Evolutionary conservation across 768 basidiomycete species (phyloP).

Genomic region (Vararia minispora): DNA sequence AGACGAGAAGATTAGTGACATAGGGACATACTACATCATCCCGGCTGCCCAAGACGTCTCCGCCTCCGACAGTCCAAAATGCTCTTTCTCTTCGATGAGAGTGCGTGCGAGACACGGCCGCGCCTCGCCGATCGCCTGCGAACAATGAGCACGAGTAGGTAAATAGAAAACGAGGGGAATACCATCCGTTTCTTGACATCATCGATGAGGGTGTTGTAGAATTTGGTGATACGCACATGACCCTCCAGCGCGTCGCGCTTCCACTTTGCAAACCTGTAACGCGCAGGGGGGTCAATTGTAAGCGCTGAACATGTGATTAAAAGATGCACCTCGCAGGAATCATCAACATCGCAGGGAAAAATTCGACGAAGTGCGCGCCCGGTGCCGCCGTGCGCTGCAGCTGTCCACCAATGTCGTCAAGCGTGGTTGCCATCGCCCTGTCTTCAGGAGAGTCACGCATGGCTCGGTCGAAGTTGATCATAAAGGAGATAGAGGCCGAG

Average conservation of each 20-base stretch:
- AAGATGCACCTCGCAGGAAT: too few relatives aligned
- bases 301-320: neutral
- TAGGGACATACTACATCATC: slow-evolving; percentile 6
- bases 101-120: slow-evolving; percentile 1
- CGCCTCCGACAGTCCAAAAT: neutral
- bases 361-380: too few relatives aligned
- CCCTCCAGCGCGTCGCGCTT: slow-evolving; percentile 1
- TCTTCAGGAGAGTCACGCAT: too few relatives aligned
- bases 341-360: too few relatives aligned
- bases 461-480: too few relatives aligned
- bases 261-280: slow-evolving; percentile 2
- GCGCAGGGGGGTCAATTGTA: too few relatives aligned
- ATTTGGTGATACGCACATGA: neutral
- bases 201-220: slow-evolving; percentile 1
- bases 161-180: neutral
- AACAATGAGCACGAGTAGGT: too few relatives aligned
- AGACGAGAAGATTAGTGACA: too few relatives aligned
- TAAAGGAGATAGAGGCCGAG: too few relatives aligned
- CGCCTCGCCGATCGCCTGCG: slow-evolving; percentile 3
- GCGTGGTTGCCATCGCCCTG: too few relatives aligned
- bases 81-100: neutral
- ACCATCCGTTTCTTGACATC: neutral
- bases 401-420: too few relatives aligned
- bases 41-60: slow-evolving; percentile 6
- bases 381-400: too few relatives aligned